Evolutionary conservation across 2,329 filamentous ascomycete species (phyloP), one percentile per base, ranked within the genome.

Genomic region (Cordyceps pruinosa): DNA sequence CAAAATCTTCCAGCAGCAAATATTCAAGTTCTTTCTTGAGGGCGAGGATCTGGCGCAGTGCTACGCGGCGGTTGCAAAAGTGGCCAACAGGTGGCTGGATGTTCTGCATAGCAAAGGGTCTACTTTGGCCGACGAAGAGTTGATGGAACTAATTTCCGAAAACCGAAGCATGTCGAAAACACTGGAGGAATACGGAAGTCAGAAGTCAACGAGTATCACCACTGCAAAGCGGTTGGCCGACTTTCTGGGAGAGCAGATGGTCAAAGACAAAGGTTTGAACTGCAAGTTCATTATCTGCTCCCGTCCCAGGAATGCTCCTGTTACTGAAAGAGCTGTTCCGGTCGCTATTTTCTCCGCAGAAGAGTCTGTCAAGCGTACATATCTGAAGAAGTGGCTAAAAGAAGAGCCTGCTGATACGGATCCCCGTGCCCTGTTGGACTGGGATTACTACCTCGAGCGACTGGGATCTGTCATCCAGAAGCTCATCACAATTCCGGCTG

Each of bases 271-370:
- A 72, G 94, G 94, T 4, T 73, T 99, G 64, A 99, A 99, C 76
- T 99, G 94, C 85, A 97, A 97, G 73, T 99, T 97, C 72, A 97
- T 99, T 70, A 97, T 99, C 67, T 96, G 92, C 52, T 82, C 90
- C 15, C 84, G 82, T 61, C 94, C 94, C 4, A 89, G 86, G 66
- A 89, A 89, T 66, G 90, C 93, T 0, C 93, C 94, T 2, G 92
- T 99, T 60, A 99, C 94, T 0, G 95, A 99, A 63, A 83, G 94
- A 65, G 94, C 94, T 23, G 83, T 99, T 59, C 94, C 94, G 0
- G 91, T 99, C 5, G 91, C 94, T 21, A 99, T 99, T 60, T 97
- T 99, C 72, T 97, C 94, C 0, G 91, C 94, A 0, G 93, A 97
- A 57, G 86, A 92, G 57, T 82, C 84, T 6, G 87, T 95, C 58